Base-by-base conservation (phyloP, 305 asterid genomes). In the Fraxinus sp. region DNA sequence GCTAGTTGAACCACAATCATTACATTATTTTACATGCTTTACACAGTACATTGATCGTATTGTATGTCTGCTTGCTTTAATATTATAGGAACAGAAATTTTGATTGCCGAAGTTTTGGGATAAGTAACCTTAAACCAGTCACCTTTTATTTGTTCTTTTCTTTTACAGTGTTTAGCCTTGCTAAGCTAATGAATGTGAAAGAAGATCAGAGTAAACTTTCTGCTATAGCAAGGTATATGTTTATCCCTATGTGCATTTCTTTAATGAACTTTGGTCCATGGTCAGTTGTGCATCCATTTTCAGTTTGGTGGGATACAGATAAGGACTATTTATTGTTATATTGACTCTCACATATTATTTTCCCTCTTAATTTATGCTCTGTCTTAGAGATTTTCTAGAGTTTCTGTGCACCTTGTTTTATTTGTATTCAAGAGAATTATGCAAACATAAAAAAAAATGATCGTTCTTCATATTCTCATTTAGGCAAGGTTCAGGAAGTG, bases 401-500 rank as follows among this genome's bases (percentile, higher is more conserved):
- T n/a, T 77, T 57, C 13, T 18, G 28, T 39, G 5, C 10, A 6
- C 59, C 39, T 77, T 41, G 77, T 72, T 20, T 39, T 36, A 30
- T 20, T n/a, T 77, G 41, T 70, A 55, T 37, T 11, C n/a, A 43
- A 43, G 55, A 43, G 55, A 64, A 26, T 36, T 28, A 30, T 66
- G 78, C 43, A 7, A 57, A 46, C 59, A 14, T 64, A 24, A 24
- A 14, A 66, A 79, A 77, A 66, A 5, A 52, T 83, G 79, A 71
- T 66, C 70, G 0, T 57, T 72, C 68, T 73, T 32, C 79, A 35
- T 85, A 62, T 79, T 73, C 76, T 73, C 78, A 75, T 74, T 33
- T 87, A 92, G 97, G 86, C 97, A 91, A 89, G 97, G 97, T 66
- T 94, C 99, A 20, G 99, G 99, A 88, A 96, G 99, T 89, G 98